Conservation (phyloP, 768 basidiomycete species). For the Lentinula guzmanii region DNA sequence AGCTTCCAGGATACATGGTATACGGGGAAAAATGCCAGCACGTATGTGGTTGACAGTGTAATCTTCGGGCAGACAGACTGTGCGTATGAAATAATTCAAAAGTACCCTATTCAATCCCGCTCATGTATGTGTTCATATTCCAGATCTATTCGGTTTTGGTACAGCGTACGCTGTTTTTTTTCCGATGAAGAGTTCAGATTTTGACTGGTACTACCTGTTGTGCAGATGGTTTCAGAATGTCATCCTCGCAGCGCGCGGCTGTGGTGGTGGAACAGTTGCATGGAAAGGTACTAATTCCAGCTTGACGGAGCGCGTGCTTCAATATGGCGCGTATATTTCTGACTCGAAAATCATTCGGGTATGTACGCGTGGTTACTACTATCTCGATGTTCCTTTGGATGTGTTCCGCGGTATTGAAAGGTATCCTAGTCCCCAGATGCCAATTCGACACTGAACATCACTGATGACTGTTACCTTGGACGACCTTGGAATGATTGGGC, state of each 20-base stretch:
- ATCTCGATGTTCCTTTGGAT: neutral
- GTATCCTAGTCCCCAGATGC: conserved; percentile 49
- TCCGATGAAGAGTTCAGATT: no score
- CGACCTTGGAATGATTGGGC: conserved; percentile 63
- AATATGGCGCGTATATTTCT: conserved; percentile 51
- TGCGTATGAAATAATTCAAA: conserved; percentile 19
- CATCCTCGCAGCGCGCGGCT: conserved; percentile 55
- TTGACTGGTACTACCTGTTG: neutral
- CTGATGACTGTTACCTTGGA: conserved; percentile 47
- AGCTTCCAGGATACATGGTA: conserved; percentile 67
- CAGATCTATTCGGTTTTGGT: conserved; percentile 57
- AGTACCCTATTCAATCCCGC: neutral
- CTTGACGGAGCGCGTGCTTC: conserved; percentile 39
- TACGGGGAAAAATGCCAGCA: conserved; percentile 51
- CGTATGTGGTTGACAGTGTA: conserved; percentile 56
- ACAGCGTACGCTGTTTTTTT: conserved; percentile 33
- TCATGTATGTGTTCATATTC: neutral
- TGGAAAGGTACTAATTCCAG: conserved; percentile 51
- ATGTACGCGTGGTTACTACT: conserved; percentile 12
- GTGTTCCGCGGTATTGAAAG: neutral
- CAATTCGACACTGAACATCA: conserved; percentile 39
- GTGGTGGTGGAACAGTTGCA: conserved; percentile 60
- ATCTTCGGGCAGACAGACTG: conserved; percentile 64
- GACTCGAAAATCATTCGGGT: conserved; percentile 53
- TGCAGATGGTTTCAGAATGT: conserved; percentile 55